phyloP scores from a whole-genome alignment of 192 early-diverging fungal species.

The Coemansia brasiliensis region DNA sequence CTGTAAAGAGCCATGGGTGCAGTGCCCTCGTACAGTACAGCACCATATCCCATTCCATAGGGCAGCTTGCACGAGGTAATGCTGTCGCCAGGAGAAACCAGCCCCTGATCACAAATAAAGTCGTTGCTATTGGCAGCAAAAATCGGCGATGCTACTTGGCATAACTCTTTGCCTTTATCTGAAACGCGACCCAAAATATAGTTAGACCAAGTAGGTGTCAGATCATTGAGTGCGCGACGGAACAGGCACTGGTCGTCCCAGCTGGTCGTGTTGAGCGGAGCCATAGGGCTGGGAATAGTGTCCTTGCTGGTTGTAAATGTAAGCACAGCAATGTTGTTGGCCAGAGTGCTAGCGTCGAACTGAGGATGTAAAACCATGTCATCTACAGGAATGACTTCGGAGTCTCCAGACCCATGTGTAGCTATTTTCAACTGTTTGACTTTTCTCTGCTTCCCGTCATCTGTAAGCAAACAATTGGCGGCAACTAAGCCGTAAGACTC shows the following conservation, averaged over 20 bases:
- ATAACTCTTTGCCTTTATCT: constrained; percentile 13
- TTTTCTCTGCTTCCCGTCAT: constrained; percentile 2
- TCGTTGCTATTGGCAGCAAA: constrained; percentile 29
- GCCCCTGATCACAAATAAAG: constrained; percentile 26
- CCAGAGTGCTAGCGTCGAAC: constrained; percentile 20
- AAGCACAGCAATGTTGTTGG: constrained; percentile 43
- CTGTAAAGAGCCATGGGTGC: constrained; percentile 39
- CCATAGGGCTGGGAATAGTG: background rate
- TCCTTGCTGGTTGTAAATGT: constrained; percentile 11
- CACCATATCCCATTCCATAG: constrained; percentile 29
- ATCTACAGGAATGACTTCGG: constrained; percentile 7
- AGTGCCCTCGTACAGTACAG: constrained; percentile 4
- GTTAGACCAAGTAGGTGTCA: constrained; percentile 18
- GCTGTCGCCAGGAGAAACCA: background rate
- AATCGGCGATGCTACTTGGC: constrained; percentile 22
- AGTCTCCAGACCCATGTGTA: constrained; percentile 10
- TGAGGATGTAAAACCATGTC: constrained; percentile 20
- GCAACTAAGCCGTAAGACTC: constrained; percentile 24
- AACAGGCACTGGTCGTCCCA: constrained; percentile 18
- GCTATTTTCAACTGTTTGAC: constrained; percentile 16
- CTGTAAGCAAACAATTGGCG: constrained; percentile 23
- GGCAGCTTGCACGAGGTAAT: constrained; percentile 34
- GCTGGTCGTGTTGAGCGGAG: constrained; percentile 3
- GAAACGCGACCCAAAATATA: constrained; percentile 1
- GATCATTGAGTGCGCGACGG: constrained; percentile 18